Conservation (phyloP, 1,284 basidiomycete species). For the Anthracocystis walkeri region DNA sequence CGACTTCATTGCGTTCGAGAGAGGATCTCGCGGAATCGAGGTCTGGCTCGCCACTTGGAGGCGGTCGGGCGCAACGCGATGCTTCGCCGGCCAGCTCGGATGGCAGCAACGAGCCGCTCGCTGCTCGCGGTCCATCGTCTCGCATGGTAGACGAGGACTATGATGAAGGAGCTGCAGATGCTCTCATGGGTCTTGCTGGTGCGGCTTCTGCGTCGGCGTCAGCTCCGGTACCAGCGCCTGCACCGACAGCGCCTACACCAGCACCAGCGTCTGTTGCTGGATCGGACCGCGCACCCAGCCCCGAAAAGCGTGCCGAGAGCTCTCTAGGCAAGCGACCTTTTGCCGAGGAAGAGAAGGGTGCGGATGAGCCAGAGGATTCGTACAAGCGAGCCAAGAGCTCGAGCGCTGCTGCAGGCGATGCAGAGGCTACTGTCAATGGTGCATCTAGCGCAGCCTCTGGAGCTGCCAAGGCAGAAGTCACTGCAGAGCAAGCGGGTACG, state of each 20-base stretch:
- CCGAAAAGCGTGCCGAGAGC: conserved; percentile 45
- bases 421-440: neutral
- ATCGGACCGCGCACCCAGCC: conserved; percentile 28
- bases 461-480: conserved; percentile 9
- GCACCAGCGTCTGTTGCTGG: conserved; percentile 15
- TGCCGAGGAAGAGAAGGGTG: conserved; percentile 27
- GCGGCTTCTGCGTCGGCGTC: conserved; percentile 54
- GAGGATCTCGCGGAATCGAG: conserved; percentile 30
- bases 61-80: conserved; percentile 29
- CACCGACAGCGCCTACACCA: conserved; percentile 20
- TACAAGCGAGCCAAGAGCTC: conserved; percentile 48
- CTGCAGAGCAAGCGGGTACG: neutral
- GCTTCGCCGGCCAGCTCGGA: conserved; percentile 52
- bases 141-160: conserved; percentile 66
- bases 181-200: conserved; percentile 68
- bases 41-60: conserved; percentile 26
- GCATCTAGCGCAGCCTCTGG: conserved; percentile 4
- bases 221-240: conserved; percentile 2
- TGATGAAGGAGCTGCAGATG: conserved; percentile 67
- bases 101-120: conserved; percentile 57
- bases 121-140: conserved; percentile 40
- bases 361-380: conserved; percentile 28
- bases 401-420: conserved; percentile 17
- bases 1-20: conserved; percentile 29
- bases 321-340: conserved; percentile 51